Evolutionary conservation across 352 stramenopile species (phyloP), one percentile per base, ranked within the genome.

Genomic region (Phytophthora meadii): DNA sequence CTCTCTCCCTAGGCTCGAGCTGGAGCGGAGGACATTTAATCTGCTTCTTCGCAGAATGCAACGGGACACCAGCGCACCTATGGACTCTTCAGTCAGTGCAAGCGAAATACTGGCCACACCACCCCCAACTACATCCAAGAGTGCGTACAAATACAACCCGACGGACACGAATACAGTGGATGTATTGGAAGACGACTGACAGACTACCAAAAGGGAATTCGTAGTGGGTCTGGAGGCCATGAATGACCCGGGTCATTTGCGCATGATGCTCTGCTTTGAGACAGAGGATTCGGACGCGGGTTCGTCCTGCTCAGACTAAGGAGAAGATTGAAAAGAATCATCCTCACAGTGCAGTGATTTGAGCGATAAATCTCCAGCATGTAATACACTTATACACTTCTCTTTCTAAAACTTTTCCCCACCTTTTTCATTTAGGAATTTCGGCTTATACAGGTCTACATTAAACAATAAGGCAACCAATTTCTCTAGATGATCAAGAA

Each of bases 81-180:
- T 45, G n/a, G 30, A 36, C 40, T 70, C 61, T 5, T 54, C n/a
- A 19, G 19, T 19, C 19, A 19, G 19, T 19, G 19, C 54, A 2
- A 70, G n/a, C 19, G 56, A 62, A 30, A 61, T 71, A 36, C 32
- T 67, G 55, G 42, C 37, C 28, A 59, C 63, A 11, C 50, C 51
- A 2, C 39, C 56, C 45, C 63, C 45, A 52, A 65, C 53, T 69
- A 72, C 52, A 72, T 45, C 85, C 0, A 82, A 94, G 61, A 84
- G 69, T 50, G 74, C 72, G 57, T 92, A 90, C 61, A 68, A 87
- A 48, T 92, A 83, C 66, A 88, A 88, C 62, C 74, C 74, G 2
- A 70, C 61, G 2, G 71, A 85, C 40, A 74, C 51, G n/a, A 64
- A 64, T 5, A 61, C 68, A 10, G 84, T 90, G 67, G 84, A 77